phyloP scores from a whole-genome alignment of 495 filamentous ascomycete species.

The Staphylotrichum longicolle region DNA sequence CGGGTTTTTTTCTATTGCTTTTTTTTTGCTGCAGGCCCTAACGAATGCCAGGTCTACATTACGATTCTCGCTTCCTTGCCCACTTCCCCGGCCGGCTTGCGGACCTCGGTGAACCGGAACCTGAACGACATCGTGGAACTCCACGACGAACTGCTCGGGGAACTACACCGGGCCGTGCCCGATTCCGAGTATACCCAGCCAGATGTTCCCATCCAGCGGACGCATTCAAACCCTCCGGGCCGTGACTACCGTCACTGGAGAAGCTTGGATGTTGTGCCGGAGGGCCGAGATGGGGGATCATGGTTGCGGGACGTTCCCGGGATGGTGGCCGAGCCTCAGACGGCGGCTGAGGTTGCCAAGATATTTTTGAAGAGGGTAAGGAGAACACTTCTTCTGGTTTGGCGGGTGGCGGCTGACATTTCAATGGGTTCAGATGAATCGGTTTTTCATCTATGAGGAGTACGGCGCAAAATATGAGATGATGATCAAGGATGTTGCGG shows the following conservation, averaged over 20 bases:
- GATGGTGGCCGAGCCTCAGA: conserved; percentile 64
- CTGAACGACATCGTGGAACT: conserved; percentile 67
- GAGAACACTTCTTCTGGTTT: neutral
- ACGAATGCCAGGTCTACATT: conserved; percentile 57
- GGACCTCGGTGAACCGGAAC: conserved; percentile 63
- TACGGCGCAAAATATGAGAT: conserved; percentile 85
- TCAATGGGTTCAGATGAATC: conserved; percentile 57
- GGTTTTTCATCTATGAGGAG: conserved; percentile 82
- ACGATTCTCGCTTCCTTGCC: conserved; percentile 62
- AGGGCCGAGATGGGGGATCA: conserved; percentile 41
- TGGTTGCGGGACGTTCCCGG: conserved; percentile 50
- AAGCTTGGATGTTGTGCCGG: conserved; percentile 60
- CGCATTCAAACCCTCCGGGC: conserved; percentile 15
- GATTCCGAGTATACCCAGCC: conserved; percentile 58
- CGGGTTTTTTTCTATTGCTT: neutral
- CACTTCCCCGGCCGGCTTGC: conserved; percentile 52
- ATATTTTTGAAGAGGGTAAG: conserved; percentile 73
- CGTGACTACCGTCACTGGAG: conserved; percentile 55
- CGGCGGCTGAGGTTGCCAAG: conserved; percentile 71
- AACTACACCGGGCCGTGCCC: conserved; percentile 61
- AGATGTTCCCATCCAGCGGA: conserved; percentile 29
- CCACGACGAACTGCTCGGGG: conserved; percentile 66
- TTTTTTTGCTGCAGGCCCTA: no score
- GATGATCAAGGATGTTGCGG: conserved; percentile 72
- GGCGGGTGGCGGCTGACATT: neutral